phyloP scores from a whole-genome alignment of 2,329 filamentous ascomycete species.

The Colletotrichum shisoi region DNA sequence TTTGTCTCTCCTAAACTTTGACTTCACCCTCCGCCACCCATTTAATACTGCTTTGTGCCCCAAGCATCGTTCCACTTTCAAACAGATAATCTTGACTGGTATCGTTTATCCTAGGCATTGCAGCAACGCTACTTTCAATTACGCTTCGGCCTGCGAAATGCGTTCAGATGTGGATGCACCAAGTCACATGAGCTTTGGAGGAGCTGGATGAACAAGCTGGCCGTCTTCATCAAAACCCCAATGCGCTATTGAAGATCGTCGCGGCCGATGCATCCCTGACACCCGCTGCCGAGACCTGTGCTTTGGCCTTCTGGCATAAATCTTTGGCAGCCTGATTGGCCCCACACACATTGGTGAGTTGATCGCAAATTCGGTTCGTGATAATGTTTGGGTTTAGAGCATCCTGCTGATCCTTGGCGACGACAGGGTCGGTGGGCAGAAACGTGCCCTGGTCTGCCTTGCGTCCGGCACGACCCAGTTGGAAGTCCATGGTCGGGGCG shows the following conservation, averaged over 20 bases:
- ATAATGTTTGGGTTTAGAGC: constrained; percentile 71
- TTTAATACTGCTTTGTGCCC: too few relatives aligned
- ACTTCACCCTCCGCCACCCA: too few relatives aligned
- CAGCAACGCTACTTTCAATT: neutral
- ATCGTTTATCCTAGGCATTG: too few relatives aligned
- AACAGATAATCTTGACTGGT: too few relatives aligned
- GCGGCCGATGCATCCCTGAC: constrained; percentile 60
- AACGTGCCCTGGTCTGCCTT: constrained; percentile 64
- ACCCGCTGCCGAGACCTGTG: constrained; percentile 58
- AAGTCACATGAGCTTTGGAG: neutral
- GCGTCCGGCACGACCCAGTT: constrained; percentile 62
- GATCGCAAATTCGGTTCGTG: constrained; percentile 68
- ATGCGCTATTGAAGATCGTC: constrained; percentile 55
- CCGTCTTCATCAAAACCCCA: constrained; percentile 50
- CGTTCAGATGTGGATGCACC: neutral
- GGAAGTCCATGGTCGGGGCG: constrained; percentile 63
- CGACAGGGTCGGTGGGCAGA: constrained; percentile 63
- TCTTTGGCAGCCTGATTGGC: constrained; percentile 63
- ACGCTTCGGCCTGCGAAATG: neutral
- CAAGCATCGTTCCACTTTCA: too few relatives aligned
- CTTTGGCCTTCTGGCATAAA: constrained; percentile 58
- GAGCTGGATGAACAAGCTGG: neutral
- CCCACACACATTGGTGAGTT: constrained; percentile 65
- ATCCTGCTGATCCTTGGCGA: constrained; percentile 64
- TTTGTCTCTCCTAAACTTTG: too few relatives aligned